Percentiles rank a stretch among this genome's conserved stretches.
Conservation (phyloP, 306 rosid genomes). For the Lathyrus sativus region DNA sequence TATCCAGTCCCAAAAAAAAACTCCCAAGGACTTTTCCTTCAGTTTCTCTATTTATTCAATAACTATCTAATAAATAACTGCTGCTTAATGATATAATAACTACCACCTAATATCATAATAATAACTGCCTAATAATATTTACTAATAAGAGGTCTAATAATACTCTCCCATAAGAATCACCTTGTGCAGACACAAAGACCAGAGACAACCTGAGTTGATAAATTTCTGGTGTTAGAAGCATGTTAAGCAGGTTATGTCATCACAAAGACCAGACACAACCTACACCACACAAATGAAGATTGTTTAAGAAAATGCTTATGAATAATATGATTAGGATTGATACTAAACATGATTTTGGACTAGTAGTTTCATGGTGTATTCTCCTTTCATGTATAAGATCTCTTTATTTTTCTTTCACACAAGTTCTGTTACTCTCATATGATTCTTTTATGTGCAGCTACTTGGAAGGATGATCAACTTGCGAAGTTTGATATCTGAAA, state of each 20-base stretch:
- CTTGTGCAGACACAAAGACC: no score
- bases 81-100: no score
- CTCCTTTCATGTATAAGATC: conserved; percentile 26
- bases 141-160: no score
- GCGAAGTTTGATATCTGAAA: conserved; percentile 78
- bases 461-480: conserved; percentile 94
- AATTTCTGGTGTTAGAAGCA: conserved; percentile 27
- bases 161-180: no score
- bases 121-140: no score
- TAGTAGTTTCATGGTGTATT: conserved; percentile 16
- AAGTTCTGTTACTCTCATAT: conserved; percentile 7
- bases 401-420: conserved; percentile 12
- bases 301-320: conserved; percentile 31
- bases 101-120: no score
- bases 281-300: not conserved
- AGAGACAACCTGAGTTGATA: not conserved
- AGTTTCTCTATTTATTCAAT: no score
- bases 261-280: conserved; percentile 16
- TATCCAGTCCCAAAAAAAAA: no score
- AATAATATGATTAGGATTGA: conserved; percentile 12
- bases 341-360: conserved; percentile 20
- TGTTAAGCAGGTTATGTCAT: conserved; percentile 12
- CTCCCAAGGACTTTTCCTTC: no score
- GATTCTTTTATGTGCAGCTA: conserved; percentile 57
- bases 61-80: no score